Evolutionary conservation across 2,329 filamentous ascomycete genomes (phyloP), one percentile per base, ranked within the genome.

Genomic region (Lithohypha guttulata): DNA sequence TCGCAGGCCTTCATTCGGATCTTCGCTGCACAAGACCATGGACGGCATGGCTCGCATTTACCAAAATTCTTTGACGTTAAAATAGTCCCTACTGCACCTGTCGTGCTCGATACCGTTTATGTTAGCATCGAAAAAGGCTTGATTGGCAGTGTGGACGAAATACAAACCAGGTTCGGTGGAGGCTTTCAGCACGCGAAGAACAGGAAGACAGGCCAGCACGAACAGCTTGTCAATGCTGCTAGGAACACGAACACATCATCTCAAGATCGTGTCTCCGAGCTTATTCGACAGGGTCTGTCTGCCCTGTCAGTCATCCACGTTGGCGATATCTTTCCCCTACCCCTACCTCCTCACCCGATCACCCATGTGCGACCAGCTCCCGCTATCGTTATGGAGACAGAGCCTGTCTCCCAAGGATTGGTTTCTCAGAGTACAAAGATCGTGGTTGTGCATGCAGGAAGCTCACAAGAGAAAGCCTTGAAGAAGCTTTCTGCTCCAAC

Each of bases 331-430:
- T 65, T 98, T 27, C 83, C 84, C 9, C 68, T 96, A 19, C 76
- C 82, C 6, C 75, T 78, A n/a, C 69, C 72, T 4, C 62, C 85
- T 2, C 86, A 95, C 59, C 81, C 86, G 9, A 80, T 93, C 47
- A 93, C 86, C 6, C 85, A 94, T 60, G 75, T 83, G 13, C 77
- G 84, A 17, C 75, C 85, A 10, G 84, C 84, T 28, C 85, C 87
- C 0, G 91, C 84, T 28, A 86, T 81, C 61, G 83, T 96, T 44
- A 78, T 84, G 33, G 76, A 93, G n/a, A 96, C 87, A 57, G 91
- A 98, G 58, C 91, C 91, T 6, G 86, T 96, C 11, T 77, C 84
- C 4, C 91, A 98, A 60, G 91, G 91, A 6, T 60, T 91, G 4
- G 58, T 98, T 32, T 71, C 79, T 6, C 71, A 84, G 1, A 72